These are phyloP conservation scores for Brasenia schreberi DNA, from an alignment of 164 flowering plant genomes.

Conservation along the genomic window DNA sequence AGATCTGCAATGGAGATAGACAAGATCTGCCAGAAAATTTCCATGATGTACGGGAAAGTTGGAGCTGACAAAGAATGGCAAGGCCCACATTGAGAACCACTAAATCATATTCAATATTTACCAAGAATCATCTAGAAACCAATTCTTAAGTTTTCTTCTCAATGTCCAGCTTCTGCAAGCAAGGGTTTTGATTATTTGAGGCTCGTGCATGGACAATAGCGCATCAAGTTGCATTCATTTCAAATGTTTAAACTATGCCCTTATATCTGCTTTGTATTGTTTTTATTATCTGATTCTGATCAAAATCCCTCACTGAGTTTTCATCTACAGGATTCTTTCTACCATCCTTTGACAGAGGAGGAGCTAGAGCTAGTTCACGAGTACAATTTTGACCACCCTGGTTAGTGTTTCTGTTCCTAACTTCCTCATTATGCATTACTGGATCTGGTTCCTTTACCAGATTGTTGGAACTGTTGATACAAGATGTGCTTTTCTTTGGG, in stretches of 20 bases:
- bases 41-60: too few relatives aligned
- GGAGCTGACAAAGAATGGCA: too few relatives aligned
- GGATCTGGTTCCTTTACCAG: not conserved
- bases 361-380: constrained; percentile 73
- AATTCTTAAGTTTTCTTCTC: too few relatives aligned
- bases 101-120: too few relatives aligned
- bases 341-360: constrained; percentile 63
- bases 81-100: too few relatives aligned
- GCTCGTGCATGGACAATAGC: too few relatives aligned
- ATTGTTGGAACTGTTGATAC: not conserved
- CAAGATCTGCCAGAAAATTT: too few relatives aligned
- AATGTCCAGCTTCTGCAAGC: too few relatives aligned
- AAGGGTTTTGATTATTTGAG: too few relatives aligned
- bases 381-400: constrained; percentile 96
- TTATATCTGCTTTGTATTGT: not conserved
- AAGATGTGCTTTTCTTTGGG: not conserved
- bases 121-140: too few relatives aligned
- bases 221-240: not conserved
- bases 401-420: constrained; percentile 15
- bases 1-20: too few relatives aligned
- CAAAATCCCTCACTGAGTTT: constrained; percentile 1
- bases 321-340: constrained; percentile 80
- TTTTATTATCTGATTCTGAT: not conserved
- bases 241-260: not conserved
- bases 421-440: not conserved